Evolutionary conservation across 2,329 filamentous ascomycete genomes (phyloP), one percentile per base, ranked within the genome.

Genomic region (Aschersonia sp.): DNA sequence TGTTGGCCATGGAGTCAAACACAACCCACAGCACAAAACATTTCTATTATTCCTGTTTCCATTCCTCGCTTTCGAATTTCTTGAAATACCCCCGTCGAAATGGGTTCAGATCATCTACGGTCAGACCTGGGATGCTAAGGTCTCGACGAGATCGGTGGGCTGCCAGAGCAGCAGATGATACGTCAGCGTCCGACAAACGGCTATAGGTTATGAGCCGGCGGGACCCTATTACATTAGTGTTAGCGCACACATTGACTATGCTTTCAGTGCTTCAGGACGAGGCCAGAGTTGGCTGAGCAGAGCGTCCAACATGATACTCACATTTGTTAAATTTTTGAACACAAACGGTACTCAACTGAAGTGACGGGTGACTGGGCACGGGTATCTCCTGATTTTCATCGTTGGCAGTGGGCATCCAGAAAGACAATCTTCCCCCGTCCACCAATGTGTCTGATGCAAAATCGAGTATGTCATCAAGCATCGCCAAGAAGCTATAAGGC

Each of bases 331-430:
- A 98, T 0, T 77, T 73, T 61, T 98, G 92, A 5, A 85, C 79
- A 59, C 89, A 95, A 31, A 89, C 77, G 43, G 76, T 80, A 28
- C 89, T 74, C 30, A 91, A 68, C 56, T 84, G 76, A 10, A 98
- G 67, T 49, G 77, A 78, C 0, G 85, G 84, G 61, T 97, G 88
- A 28, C 72, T 74, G 0, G 91, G 91, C 10, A 91, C 75, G 0
- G 78, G 72, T 29, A 95, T 78, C 59, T 91, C 85, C 50, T 83
- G 77, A 45, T 87, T 76, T 56, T 88, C 77, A 55, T 88, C 77
- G 59, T 87, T 89, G 31, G 88, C 83, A 0, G 89, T 94, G 0
- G 92, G 92, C 86, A 97, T 94, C 92, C 92, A 98, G 71, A 98
- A 94, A 5, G 85, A 86, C 7, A 98, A 63, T 31, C 92, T 74